Evolutionary conservation across 768 basidiomycete genomes (phyloP).

Genomic region (Pleurotus djamor): DNA sequence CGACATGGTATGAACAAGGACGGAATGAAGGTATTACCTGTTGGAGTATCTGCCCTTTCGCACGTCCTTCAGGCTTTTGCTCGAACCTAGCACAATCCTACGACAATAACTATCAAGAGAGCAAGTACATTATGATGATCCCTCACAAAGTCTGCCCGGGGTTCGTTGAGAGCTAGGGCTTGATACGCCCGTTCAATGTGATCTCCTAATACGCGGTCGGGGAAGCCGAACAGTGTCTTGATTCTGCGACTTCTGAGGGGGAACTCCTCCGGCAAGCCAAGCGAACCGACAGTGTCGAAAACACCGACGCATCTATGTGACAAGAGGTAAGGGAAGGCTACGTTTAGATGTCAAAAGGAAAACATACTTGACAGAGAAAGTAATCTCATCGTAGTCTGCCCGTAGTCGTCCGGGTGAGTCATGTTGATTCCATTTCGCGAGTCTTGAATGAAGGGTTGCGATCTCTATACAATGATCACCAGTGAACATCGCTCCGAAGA

Average conservation of each 20-base stretch:
- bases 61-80: slow-evolving; percentile 48
- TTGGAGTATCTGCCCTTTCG: slow-evolving; percentile 56
- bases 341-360: neutral
- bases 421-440: slow-evolving; percentile 53
- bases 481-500: too few relatives aligned
- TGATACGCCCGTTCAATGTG: slow-evolving; percentile 70
- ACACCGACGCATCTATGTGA: slow-evolving; percentile 63
- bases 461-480: too few relatives aligned
- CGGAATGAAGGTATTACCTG: slow-evolving; percentile 40
- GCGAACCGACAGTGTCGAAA: slow-evolving; percentile 75
- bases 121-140: neutral
- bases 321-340: neutral
- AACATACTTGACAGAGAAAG: slow-evolving; percentile 63
- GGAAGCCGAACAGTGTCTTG: slow-evolving; percentile 59
- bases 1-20: neutral
- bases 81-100: slow-evolving; percentile 65
- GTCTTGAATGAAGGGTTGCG: slow-evolving; percentile 33
- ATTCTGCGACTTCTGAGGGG: slow-evolving; percentile 32
- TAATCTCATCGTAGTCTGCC: slow-evolving; percentile 39
- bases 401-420: slow-evolving; percentile 52
- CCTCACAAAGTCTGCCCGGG: slow-evolving; percentile 65
- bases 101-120: neutral
- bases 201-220: slow-evolving; percentile 53
- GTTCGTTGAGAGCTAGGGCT: slow-evolving; percentile 68
- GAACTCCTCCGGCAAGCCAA: slow-evolving; percentile 70